A percentile compares a stretch with the other conserved stretches of the same genome.
These are phyloP conservation scores for Ophiocordyceps robertsii DNA, from an alignment of 2,329 filamentous ascomycete species.

Conservation along the genomic window DNA sequence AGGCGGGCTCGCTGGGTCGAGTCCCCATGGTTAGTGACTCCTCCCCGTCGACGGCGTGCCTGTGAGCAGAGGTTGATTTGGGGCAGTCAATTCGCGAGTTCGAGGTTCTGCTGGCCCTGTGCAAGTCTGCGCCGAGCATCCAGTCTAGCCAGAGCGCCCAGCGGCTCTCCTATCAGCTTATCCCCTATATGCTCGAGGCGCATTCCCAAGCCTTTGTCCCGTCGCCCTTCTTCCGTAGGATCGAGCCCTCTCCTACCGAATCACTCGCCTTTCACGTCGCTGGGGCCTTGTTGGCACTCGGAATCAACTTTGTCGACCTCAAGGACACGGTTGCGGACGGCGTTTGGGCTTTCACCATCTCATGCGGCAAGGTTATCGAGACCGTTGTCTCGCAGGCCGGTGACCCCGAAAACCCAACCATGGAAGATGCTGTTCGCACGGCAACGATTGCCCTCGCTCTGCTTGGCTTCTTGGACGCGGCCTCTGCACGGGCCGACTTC, in stretches of 20 bases:
- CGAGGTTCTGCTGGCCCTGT: slow-evolving; percentile 81
- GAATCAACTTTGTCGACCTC: slow-evolving; percentile 56
- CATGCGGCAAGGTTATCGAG: slow-evolving; percentile 51
- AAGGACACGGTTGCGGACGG: slow-evolving; percentile 52
- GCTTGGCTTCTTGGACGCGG: slow-evolving; percentile 80
- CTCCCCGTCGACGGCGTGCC: too few species aligned
- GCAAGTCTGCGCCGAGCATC: slow-evolving; percentile 73
- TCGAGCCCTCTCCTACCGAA: slow-evolving; percentile 84
- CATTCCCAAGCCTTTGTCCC: slow-evolving; percentile 64
- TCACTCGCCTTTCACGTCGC: slow-evolving; percentile 67
- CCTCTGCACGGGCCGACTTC: slow-evolving; percentile 63
- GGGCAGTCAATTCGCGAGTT: slow-evolving; percentile 72
- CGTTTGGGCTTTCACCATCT: slow-evolving; percentile 59
- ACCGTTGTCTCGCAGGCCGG: slow-evolving; percentile 37
- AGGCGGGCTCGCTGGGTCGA: slow-evolving; percentile 30
- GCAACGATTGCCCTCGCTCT: slow-evolving; percentile 72
- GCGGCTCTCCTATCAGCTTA: slow-evolving; percentile 64
- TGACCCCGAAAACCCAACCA: slow-evolving; percentile 42
- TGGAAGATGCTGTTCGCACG: slow-evolving; percentile 54
- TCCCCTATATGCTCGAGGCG: slow-evolving; percentile 75
- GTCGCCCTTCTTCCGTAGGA: slow-evolving; percentile 69
- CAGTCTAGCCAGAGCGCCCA: slow-evolving; percentile 59
- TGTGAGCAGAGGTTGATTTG: slow-evolving; percentile 3
- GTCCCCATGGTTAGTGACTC: slow-evolving; percentile 43
- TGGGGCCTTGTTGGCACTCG: slow-evolving; percentile 68